A percentile compares a stretch with the other conserved stretches of the same genome.
Evolutionary conservation across 371 early-diverging fungal genomes (phyloP).

Genomic region (Saksenaea vasiformis): DNA sequence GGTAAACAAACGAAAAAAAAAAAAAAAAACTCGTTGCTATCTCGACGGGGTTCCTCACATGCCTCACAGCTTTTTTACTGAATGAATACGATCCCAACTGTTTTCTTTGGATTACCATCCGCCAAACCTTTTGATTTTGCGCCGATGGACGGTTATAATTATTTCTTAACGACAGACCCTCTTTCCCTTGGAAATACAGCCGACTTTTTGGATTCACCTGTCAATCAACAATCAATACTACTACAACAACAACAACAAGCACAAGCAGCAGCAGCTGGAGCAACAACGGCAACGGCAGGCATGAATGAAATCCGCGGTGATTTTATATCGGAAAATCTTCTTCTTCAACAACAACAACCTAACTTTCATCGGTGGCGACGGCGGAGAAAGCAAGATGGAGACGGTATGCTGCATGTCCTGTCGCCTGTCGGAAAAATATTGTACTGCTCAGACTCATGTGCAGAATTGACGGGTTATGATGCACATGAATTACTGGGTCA

Average conservation of each 20-base stretch:
- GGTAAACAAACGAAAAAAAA: slow-evolving; percentile 1
- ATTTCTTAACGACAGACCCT: not conserved
- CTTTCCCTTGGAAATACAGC: not conserved
- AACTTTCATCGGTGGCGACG: not conserved
- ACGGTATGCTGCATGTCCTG: slow-evolving; percentile 50
- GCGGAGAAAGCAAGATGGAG: not conserved
- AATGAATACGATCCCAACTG: not conserved
- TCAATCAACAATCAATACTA: slow-evolving; percentile 5
- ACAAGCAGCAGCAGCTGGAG: too few species aligned
- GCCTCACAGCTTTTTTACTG: not conserved
- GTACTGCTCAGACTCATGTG: slow-evolving; percentile 59
- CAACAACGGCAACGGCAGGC: not conserved
- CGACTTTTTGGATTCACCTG: not conserved
- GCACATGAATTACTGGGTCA: slow-evolving; percentile 62
- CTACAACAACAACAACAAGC: too few species aligned
- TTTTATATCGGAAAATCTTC: not conserved
- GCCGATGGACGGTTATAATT: slow-evolving; percentile 2
- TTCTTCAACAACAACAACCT: not conserved
- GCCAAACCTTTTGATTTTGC: slow-evolving; percentile 1
- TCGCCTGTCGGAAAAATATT: slow-evolving; percentile 56
- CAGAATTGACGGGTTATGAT: slow-evolving; percentile 56
- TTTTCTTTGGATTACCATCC: not conserved
- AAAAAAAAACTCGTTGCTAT: not conserved
- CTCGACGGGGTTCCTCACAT: slow-evolving; percentile 1
- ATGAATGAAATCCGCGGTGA: slow-evolving; percentile 1